These are phyloP conservation scores for Micractinium sp. DNA, from an alignment of 139 green algal genomes.

Conservation along the genomic window DNA sequence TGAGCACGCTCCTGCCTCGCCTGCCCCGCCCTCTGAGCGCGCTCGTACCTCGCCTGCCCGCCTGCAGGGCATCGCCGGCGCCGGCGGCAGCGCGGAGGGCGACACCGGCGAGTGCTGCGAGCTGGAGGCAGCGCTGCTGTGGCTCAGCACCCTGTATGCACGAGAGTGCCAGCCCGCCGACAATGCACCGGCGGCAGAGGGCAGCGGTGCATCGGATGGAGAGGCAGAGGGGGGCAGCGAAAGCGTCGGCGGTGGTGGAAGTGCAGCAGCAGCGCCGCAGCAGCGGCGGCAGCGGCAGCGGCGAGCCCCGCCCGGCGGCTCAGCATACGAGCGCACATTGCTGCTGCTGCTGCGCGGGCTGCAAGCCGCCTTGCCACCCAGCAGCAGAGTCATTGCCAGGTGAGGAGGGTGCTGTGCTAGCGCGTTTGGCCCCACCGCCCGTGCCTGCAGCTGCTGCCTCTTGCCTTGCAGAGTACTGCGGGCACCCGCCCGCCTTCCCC, in stretches of 20 bases:
- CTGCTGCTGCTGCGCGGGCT: constrained; percentile 61
- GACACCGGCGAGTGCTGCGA: not conserved
- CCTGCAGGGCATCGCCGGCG: not conserved
- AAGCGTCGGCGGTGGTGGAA: not conserved
- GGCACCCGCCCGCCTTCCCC: no score
- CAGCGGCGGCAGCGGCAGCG: not conserved
- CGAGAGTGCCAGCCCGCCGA: constrained; percentile 2
- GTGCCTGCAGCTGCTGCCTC: not conserved
- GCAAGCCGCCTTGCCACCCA: constrained; percentile 32
- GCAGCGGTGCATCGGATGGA: not conserved
- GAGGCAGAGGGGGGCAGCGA: not conserved
- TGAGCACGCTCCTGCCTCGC: not conserved
- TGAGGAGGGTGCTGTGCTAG: not conserved
- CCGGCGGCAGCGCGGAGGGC: not conserved
- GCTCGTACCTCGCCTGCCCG: not conserved
- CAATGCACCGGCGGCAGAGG: not conserved
- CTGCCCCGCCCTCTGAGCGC: no score
- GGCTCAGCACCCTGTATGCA: constrained; percentile 20
- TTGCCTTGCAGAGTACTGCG: not conserved
- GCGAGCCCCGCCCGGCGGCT: constrained; percentile 24
- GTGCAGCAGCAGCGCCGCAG: not conserved
- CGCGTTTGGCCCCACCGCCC: not conserved
- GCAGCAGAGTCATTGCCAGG: constrained; percentile 19
- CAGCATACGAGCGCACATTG: constrained; percentile 65
- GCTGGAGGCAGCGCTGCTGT: constrained; percentile 20